Conservation (phyloP, 208 protist genomes). For the Tetramitus jugosus region DNA sequence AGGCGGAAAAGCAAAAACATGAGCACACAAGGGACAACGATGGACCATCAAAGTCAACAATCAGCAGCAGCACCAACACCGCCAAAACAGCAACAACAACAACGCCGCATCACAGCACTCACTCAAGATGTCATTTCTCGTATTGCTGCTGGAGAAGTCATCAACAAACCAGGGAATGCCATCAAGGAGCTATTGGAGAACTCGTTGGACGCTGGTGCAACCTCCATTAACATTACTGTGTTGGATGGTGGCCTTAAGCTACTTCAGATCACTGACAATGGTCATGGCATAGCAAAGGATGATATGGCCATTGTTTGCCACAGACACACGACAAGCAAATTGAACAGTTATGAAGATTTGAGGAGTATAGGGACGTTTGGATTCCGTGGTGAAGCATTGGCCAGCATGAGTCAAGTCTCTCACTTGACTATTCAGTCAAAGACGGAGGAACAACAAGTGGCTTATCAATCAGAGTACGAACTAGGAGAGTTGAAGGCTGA, state of each 20-base stretch:
- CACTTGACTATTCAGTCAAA: conserved; percentile 34
- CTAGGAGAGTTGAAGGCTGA: conserved; percentile 22
- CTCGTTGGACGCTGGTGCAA: conserved; percentile 82
- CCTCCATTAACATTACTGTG: conserved; percentile 67
- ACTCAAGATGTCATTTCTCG: conserved; percentile 83
- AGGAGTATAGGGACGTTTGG: conserved; percentile 67
- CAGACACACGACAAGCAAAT: conserved; percentile 85
- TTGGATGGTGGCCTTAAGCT: conserved; percentile 82
- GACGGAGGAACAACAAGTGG: background rate
- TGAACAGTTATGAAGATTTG: conserved; percentile 74
- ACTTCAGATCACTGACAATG: conserved; percentile 94
- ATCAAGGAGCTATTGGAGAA: conserved; percentile 98
- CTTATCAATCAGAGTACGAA: conserved; percentile 24
- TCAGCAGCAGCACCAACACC: too few relatives aligned
- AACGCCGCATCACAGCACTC: conserved; percentile 68
- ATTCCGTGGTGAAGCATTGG: conserved; percentile 76
- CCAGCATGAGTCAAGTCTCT: conserved; percentile 25
- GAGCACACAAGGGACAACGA: too few relatives aligned
- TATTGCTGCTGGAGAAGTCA: conserved; percentile 96
- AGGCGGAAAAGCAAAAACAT: too few relatives aligned
- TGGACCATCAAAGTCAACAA: too few relatives aligned
- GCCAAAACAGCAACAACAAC: too few relatives aligned
- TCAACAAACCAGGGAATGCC: conserved; percentile 88
- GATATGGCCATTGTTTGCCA: conserved; percentile 71
- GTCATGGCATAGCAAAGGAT: conserved; percentile 77